Evolutionary conservation across 2,329 filamentous ascomycete genomes (phyloP), one percentile per base, ranked within the genome.

Genomic region (Aspergillus brunneoviolaceus): DNA sequence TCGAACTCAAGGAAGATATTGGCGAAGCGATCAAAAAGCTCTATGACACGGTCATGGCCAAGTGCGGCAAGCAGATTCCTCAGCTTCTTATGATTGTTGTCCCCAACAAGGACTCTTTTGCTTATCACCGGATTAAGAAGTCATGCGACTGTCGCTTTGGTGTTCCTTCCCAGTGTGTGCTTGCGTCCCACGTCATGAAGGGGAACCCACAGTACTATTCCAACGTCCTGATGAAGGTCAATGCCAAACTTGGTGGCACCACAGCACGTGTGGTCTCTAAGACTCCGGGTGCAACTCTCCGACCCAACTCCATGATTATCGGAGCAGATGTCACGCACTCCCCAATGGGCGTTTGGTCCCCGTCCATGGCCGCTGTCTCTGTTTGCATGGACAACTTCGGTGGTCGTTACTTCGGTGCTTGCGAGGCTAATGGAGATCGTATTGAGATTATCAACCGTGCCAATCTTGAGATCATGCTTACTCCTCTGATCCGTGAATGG

Each of bases 141-240:
- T 91, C 86, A 27, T 89, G 87, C 62, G 95, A 99, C 67, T 94
- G 91, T 70, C 88, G 91, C 35, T 93, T 87, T 65, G 92, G 89
- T n/a, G 84, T 93, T 14, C 82, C 92, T 0, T 91, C 92, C 0
- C 95, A 98, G 73, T 89, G 93, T 63, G 72, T 98, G n/a, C 88
- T 92, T 65, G 80, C 82, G 2, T 78, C 79, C 0, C 89, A 96
- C 60, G 90, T 94, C 0, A 69, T 79, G 42, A 89, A 89, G 72
- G 85, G 85, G 16, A 86, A 89, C 23, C 83, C 84, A 0, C 95
- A 99, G 69, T 98, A 98, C 76, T 89, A 91, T 69, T 95, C 91
- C 1, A 99, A 99, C 63, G 92, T 99, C 0, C 85, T 87, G 64
- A 95, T 99, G 91, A 99, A 99, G 80, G 87, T 99, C 65, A 98